Evolutionary conservation across 495 filamentous ascomycete species (phyloP).

Genomic region (Hypoxylon subgilvum): DNA sequence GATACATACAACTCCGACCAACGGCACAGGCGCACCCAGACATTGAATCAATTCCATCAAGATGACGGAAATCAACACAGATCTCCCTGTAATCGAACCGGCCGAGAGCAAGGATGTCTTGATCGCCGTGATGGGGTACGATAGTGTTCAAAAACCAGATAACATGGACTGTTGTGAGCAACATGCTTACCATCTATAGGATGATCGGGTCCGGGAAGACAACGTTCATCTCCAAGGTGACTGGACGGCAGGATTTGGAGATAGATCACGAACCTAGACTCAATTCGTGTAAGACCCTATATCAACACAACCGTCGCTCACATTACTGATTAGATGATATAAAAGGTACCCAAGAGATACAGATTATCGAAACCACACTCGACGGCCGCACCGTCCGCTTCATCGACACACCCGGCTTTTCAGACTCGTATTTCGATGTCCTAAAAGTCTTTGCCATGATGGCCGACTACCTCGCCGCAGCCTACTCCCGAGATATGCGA

Average conservation of each 20-base stretch:
- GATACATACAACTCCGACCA: too few relatives aligned
- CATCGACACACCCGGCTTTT: slow-evolving; percentile 56
- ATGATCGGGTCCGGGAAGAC: slow-evolving; percentile 52
- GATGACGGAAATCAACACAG: too few relatives aligned
- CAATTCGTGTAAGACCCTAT: slow-evolving; percentile 38
- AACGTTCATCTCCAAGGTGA: slow-evolving; percentile 49
- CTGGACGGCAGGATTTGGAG: slow-evolving; percentile 28
- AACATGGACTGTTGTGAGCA: neutral
- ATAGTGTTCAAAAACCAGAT: neutral
- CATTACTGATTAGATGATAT: neutral
- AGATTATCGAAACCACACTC: slow-evolving; percentile 25
- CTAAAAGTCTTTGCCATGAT: slow-evolving; percentile 50
- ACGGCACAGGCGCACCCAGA: too few relatives aligned
- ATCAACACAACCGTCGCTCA: neutral
- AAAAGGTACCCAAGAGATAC: slow-evolving; percentile 35
- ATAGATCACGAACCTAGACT: slow-evolving; percentile 42
- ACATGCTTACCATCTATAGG: slow-evolving; percentile 3
- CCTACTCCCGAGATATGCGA: slow-evolving; percentile 22
- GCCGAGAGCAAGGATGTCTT: slow-evolving; percentile 17
- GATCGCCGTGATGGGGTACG: slow-evolving; percentile 41
- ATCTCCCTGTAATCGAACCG: too few relatives aligned
- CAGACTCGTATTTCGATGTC: slow-evolving; percentile 49
- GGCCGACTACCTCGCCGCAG: slow-evolving; percentile 37
- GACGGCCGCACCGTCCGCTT: slow-evolving; percentile 36
- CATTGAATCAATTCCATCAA: too few relatives aligned